Evolutionary conservation across 2,329 filamentous ascomycete species (phyloP).

Genomic region (Sphaerulina vaccinii): DNA sequence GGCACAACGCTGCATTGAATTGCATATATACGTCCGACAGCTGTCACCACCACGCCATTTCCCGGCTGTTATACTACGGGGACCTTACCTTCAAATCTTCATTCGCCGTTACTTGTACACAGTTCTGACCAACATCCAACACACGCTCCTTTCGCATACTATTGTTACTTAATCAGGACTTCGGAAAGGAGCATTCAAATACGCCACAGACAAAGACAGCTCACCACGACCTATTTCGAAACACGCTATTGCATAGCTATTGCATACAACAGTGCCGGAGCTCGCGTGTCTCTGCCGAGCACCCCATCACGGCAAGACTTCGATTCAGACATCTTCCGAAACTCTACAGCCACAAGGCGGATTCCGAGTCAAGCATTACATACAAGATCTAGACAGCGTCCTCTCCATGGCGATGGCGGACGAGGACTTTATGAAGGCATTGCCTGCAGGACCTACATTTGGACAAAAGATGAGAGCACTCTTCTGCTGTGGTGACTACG

Average conservation of each 20-base stretch:
- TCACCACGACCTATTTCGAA: background rate
- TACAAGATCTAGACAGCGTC: constrained; percentile 3
- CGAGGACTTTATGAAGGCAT: background rate
- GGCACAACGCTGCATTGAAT: constrained; percentile 17
- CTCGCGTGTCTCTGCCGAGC: constrained; percentile 15
- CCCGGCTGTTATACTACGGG: constrained; percentile 3
- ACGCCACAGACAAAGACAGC: too few relatives aligned
- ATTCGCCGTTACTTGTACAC: constrained; percentile 1
- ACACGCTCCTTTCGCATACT: background rate
- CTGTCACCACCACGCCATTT: constrained; percentile 1
- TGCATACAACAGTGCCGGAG: constrained; percentile 10
- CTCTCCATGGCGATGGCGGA: constrained; percentile 3
- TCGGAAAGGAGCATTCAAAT: too few relatives aligned
- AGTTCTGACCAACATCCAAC: background rate
- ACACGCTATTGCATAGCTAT: constrained; percentile 7
- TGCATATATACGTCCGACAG: constrained; percentile 1
- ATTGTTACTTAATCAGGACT: background rate
- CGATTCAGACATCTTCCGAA: constrained; percentile 16
- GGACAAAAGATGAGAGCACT: constrained; percentile 24
- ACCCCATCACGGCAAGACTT: constrained; percentile 5
- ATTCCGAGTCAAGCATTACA: background rate
- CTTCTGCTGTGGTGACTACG: constrained; percentile 27
- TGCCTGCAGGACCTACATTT: constrained; percentile 15
- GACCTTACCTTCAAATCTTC: background rate
- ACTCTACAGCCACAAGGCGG: constrained; percentile 6